phyloP scores from a whole-genome alignment of 2,329 filamentous ascomycete genomes.

The Ophiostoma tasmaniense region DNA sequence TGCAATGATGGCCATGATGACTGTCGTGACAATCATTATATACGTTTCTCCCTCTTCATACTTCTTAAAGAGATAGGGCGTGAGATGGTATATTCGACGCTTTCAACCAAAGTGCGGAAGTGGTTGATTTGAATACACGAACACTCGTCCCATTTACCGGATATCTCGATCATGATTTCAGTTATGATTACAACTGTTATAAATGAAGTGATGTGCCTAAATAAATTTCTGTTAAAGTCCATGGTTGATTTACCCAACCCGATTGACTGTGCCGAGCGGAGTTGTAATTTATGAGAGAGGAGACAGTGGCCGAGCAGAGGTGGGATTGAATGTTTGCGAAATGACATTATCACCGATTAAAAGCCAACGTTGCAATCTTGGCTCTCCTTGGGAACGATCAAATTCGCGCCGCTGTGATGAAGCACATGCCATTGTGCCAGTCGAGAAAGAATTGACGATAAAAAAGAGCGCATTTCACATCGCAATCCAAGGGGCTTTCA shows the following conservation, averaged over 20 bases:
- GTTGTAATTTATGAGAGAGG: neutral
- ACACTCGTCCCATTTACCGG: neutral
- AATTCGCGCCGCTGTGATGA: neutral
- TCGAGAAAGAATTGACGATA: neutral
- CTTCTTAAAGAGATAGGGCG: neutral
- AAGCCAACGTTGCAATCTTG: neutral
- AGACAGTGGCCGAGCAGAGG: neutral
- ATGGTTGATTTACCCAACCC: neutral
- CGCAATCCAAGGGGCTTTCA: neutral
- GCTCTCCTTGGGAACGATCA: neutral
- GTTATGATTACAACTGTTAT: too few relatives aligned
- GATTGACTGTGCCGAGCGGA: neutral
- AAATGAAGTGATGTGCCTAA: neutral
- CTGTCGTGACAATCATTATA: neutral
- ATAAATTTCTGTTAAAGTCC: neutral
- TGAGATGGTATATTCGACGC: neutral
- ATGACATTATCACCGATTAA: neutral
- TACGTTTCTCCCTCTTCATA: neutral
- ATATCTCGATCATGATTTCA: neutral
- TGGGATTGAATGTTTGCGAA: neutral
- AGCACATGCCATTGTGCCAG: neutral
- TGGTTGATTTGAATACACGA: neutral
- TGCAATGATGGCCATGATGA: neutral
- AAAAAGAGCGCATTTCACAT: neutral
- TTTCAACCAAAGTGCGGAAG: neutral